Evolutionary conservation across 345 rosid species (phyloP).

Genomic region (Gossypioides kirkii): DNA sequence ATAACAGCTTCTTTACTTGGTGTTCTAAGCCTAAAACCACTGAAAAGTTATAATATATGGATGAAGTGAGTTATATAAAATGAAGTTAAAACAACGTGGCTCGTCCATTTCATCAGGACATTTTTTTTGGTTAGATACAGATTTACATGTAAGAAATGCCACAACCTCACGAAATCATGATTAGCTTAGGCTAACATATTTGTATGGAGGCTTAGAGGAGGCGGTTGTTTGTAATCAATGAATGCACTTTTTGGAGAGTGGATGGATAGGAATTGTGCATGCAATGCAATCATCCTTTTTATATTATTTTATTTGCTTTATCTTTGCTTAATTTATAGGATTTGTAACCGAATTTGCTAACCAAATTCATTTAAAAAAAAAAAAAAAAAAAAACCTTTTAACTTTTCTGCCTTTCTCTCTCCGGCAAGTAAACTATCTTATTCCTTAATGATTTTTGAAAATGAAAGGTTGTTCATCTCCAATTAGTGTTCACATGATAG

Average conservation of each 20-base stretch:
- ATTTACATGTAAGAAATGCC: not conserved
- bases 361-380: not conserved
- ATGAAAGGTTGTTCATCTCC: not conserved
- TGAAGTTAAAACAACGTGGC: no score
- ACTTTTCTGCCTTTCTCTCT: not conserved
- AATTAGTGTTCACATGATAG: not conserved
- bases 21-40: no score
- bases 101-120: not conserved
- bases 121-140: not conserved
- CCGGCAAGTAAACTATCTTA: not conserved
- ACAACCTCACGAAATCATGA: not conserved
- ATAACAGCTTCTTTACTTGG: no score
- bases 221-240: not conserved
- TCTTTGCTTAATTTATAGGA: not conserved
- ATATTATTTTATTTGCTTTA: not conserved
- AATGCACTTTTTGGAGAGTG: not conserved
- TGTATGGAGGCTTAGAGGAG: not conserved
- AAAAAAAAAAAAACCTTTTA: no score
- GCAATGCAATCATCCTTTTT: not conserved
- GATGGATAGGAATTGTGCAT: not conserved
- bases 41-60: no score
- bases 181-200: not conserved
- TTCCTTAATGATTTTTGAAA: not conserved
- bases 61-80: no score
- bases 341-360: not conserved